Percentiles rank a stretch among this genome's conserved stretches.
Conservation (phyloP, 2,329 filamentous ascomycete species). For the Ceratocystis ficicola region DNA sequence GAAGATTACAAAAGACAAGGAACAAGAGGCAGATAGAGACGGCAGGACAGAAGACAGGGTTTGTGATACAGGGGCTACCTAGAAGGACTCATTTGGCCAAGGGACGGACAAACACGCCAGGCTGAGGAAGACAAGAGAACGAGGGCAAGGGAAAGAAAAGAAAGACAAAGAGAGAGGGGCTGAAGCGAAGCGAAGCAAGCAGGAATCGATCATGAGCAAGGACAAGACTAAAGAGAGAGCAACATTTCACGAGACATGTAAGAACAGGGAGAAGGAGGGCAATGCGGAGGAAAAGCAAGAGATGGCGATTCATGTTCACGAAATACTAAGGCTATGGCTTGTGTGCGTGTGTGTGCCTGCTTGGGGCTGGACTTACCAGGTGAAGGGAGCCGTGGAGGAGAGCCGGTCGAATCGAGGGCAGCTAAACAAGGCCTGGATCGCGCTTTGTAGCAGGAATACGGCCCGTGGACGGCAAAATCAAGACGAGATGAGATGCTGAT, state of each 20-base stretch:
- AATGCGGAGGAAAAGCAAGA: not conserved
- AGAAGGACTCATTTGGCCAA: not conserved
- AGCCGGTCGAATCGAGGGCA: no score
- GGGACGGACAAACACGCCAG: not conserved
- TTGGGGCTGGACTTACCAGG: not conserved
- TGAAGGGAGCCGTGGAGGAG: not conserved
- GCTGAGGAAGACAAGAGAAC: not conserved
- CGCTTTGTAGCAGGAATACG: no score
- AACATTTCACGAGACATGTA: not conserved
- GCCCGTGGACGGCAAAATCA: not conserved
- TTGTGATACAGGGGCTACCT: not conserved
- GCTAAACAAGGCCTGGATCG: no score
- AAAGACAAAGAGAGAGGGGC: not conserved
- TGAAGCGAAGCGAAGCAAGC: slow-evolving; percentile 2
- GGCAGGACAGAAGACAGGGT: not conserved
- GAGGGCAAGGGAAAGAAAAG: not conserved
- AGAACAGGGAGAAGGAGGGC: not conserved
- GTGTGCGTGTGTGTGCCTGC: not conserved
- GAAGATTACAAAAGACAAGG: slow-evolving; percentile 3
- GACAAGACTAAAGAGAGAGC: not conserved
- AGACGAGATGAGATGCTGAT: not conserved
- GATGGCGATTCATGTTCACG: not conserved
- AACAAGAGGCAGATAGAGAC: not conserved
- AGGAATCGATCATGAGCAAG: not conserved
- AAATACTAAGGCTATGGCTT: not conserved